Evolutionary conservation across 23 red algal species (phyloP), one percentile per base, ranked within the genome.

Genomic region (Gracilaria domingensis): DNA sequence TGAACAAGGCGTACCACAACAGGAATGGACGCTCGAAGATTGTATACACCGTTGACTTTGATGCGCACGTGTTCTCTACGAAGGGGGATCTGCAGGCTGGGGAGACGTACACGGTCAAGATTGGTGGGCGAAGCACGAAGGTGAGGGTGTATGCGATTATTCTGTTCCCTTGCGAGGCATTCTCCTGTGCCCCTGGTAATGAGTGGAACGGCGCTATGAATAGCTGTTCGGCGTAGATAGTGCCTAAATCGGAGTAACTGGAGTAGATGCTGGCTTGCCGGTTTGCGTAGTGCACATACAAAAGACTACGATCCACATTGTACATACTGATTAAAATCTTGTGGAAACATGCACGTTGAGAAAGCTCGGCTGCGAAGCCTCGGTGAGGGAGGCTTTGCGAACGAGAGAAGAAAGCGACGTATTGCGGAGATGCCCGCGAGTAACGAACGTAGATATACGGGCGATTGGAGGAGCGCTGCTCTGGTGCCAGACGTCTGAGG

Each of bases 1-100:
- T 80, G 72, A 81, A 81, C 58, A 90, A 81, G 87, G 76, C 74
- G 23, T 90, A 90, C 29, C 87, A 90, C 40, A 90, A 90, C 58
- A 80, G 51, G 13, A 90, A 90, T n/a, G 87, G 87, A 23, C 36
- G 87, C 23, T 71, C 71, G 29, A 69, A 60, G 30, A 49, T 81
- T 39, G 71, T 74, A 9, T 76, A 69, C 73, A 70, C 71, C 0
- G 75, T 90, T 39, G 87, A 90, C 34, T 80, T 81, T 58, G 28
- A 80, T 26, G 71, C 54, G 0, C 87, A 90, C 51, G 71, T 74
- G 42, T 66, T 90, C 75, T 47, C 87, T 26, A 90, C 87, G 4
- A 48, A 40, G 28, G 17, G 13, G 6, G 54, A 24, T 18, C 53
- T 90, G 8, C 16, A 71, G 54, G 87, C 70, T 38, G 87, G 73